Percentiles rank a stretch among this genome's conserved stretches.
Evolutionary conservation across 169 alveolate species (phyloP).

Genomic region (Cryptosporidium meleagridis): DNA sequence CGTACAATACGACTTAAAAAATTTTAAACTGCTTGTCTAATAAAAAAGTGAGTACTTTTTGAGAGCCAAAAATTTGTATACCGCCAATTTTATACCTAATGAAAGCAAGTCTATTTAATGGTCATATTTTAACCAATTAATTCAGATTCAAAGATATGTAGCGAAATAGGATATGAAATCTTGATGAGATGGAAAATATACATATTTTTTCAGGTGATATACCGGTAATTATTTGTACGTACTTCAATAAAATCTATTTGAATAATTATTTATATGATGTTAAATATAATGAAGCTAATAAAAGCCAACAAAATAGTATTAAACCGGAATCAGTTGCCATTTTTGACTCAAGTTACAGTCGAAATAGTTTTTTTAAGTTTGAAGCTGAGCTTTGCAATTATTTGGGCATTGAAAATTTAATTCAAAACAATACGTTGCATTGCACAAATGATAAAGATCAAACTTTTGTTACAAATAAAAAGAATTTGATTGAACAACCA

Average conservation of each 20-base stretch:
- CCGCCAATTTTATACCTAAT: constrained; percentile 19
- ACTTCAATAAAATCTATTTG: not conserved
- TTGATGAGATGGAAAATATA: not conserved
- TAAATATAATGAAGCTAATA: not conserved
- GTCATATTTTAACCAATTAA: not conserved
- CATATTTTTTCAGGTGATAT: constrained; percentile 38
- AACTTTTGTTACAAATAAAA: not conserved
- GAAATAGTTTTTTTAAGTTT: not conserved
- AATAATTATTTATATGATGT: not conserved
- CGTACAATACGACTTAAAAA: not conserved
- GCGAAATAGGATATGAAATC: not conserved
- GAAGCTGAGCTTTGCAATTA: not conserved
- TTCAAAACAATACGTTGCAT: not conserved
- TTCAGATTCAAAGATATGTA: not conserved
- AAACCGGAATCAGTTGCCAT: constrained; percentile 13
- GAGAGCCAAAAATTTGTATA: constrained; percentile 55
- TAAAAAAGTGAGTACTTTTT: not conserved
- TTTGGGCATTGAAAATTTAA: not conserved
- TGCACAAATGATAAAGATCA: not conserved
- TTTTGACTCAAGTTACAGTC: constrained; percentile 17
- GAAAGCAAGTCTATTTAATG: not conserved
- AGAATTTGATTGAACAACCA: not conserved
- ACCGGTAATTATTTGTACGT: constrained; percentile 6
- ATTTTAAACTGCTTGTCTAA: not conserved
- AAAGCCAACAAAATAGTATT: not conserved